Percentiles rank a stretch among this genome's conserved stretches.
Evolutionary conservation across 306 rosid species (phyloP).

Genomic region (Hylodesmum podocarpum): DNA sequence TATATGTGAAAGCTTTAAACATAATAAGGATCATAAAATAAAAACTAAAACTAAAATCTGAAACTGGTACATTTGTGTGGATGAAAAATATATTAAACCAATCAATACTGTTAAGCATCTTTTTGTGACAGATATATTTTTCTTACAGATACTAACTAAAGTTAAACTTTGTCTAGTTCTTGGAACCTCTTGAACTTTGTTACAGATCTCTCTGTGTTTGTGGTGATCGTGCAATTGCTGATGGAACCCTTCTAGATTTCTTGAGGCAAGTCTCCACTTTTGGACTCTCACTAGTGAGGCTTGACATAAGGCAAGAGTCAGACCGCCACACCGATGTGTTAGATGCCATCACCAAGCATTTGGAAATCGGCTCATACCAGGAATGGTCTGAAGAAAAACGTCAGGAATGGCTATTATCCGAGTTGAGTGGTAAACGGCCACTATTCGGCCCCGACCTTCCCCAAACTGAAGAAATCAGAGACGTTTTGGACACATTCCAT

Average conservation of each 20-base stretch:
- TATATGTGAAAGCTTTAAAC: not conserved
- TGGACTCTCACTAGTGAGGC: slow-evolving; percentile 83
- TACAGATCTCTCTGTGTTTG: slow-evolving; percentile 81
- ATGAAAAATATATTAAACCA: not conserved
- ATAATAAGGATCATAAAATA: not conserved
- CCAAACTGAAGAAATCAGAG: slow-evolving; percentile 79
- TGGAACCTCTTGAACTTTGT: slow-evolving; percentile 87
- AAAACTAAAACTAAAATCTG: not conserved
- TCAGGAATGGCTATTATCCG: slow-evolving; percentile 90
- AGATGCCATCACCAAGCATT: slow-evolving; percentile 81
- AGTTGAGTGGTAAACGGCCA: slow-evolving; percentile 80
- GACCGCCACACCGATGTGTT: slow-evolving; percentile 89
- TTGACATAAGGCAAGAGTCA: slow-evolving; percentile 90
- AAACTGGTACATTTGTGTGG: not conserved
- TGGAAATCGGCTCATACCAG: slow-evolving; percentile 83
- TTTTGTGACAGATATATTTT: slow-evolving; percentile 35
- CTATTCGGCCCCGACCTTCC: slow-evolving; percentile 88
- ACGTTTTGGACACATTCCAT: slow-evolving; percentile 76
- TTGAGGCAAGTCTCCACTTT: slow-evolving; percentile 92
- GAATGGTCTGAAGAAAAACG: slow-evolving; percentile 87
- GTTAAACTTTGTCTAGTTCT: slow-evolving; percentile 55
- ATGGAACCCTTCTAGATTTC: slow-evolving; percentile 89
- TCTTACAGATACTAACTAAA: slow-evolving; percentile 22
- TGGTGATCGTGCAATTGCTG: slow-evolving; percentile 90
- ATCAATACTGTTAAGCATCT: slow-evolving; percentile 40